Base-by-base conservation (phyloP, 345 rosid genomes). In the Clausena lansium region DNA sequence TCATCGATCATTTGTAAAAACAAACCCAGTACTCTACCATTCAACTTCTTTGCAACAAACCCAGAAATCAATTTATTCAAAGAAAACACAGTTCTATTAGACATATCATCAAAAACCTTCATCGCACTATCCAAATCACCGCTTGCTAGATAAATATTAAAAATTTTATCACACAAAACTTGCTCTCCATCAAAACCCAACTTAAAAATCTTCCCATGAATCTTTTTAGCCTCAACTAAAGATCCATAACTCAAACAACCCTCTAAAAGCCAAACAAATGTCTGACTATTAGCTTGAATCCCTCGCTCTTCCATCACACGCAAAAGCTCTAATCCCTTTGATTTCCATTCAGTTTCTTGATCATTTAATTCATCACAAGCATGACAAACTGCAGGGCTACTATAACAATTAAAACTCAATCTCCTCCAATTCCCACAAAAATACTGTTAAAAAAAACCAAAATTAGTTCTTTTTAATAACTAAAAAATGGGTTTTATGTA, bases 61-160 rank as follows among this genome's bases (percentile, higher is more conserved):
- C 71, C 83, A 78, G 83, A 77, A 32, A 93, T 86, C 64, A 90
- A 61, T 80, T 82, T 86, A 74, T 91, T 88, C 97, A 94, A 89
- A 11, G 82, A 70, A 79, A 78, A 80, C 57, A 84, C 73, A 71
- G 78, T 83, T 89, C 90, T 89, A 0, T 45, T 77, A 30, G 91
- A 85, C 91, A 91, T 91, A 80, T 87, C 95, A 73, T 93, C 98
- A 50, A 95, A 88, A 77, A 90, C 82, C 47, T 89, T 85, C 13
- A 60, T 45, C 28, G 86, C 97, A 81, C 80, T 69, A 47, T 85
- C 81, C 17, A 86, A 64, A 33, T 89, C 92, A 71, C 83, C 85
- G 50, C 63, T 74, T 25, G 83, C 78, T 50, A 86, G 8, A 79
- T 89, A 89, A 20, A 87, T 39, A 78, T 88, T 90, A 64, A 88